These are phyloP conservation scores for Ogataea philodendri DNA, from an alignment of 805 yeast genomes.

Conservation along the genomic window DNA sequence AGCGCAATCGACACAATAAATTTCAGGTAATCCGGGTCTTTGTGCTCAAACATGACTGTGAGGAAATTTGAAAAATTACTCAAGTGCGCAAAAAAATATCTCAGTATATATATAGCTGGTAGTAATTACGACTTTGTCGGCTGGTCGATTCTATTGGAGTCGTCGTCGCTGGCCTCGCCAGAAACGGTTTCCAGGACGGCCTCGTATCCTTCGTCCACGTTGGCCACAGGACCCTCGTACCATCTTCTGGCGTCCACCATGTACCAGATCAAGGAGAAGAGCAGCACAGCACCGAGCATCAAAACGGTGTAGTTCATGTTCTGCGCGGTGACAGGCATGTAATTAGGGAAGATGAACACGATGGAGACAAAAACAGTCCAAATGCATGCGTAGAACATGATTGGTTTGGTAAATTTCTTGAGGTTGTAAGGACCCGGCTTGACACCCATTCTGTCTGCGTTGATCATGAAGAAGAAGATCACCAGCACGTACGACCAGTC, in stretches of 20 bases:
- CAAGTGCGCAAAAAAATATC: constrained; percentile 1
- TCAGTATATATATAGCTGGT: too few species aligned
- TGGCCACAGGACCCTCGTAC: constrained; percentile 55
- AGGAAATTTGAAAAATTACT: background rate
- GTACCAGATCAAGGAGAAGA: constrained; percentile 44
- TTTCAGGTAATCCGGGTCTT: constrained; percentile 7
- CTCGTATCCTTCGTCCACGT: constrained; percentile 38
- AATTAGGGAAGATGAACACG: constrained; percentile 52
- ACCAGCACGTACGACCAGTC: constrained; percentile 51
- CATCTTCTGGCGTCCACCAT: constrained; percentile 49
- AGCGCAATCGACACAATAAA: constrained; percentile 16
- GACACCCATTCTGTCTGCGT: constrained; percentile 45
- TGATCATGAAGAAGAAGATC: constrained; percentile 40
- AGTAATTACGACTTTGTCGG: too few species aligned
- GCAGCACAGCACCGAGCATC: constrained; percentile 42
- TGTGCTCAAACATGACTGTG: constrained; percentile 3
- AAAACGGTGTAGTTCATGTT: constrained; percentile 57
- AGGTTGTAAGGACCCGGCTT: constrained; percentile 48
- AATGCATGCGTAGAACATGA: constrained; percentile 40
- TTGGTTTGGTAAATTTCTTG: constrained; percentile 40
- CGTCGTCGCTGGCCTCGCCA: background rate
- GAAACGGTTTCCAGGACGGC: constrained; percentile 20
- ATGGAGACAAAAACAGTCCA: constrained; percentile 50
- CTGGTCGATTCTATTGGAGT: constrained; percentile 1
- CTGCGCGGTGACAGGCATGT: constrained; percentile 40